Evolutionary conservation across 257 asterid species (phyloP), one percentile per base, ranked within the genome.

Genomic region (Forsythia viridissima): DNA sequence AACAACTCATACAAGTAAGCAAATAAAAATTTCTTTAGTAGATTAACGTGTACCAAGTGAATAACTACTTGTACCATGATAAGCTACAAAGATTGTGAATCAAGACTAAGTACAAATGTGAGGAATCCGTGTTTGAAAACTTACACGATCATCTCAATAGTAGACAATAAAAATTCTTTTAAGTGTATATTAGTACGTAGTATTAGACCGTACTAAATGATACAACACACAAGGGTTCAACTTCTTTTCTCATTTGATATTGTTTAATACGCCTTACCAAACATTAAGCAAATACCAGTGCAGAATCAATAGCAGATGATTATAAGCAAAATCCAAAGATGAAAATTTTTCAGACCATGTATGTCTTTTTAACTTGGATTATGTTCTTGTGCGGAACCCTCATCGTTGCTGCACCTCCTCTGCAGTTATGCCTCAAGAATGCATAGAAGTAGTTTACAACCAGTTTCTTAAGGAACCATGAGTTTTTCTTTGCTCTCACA

Each of bases 381-480:
- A 93, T 83, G 69, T 92, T 88, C 89, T 85, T 89, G 74, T 92
- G 98, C 80, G 99, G 99, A 61, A 92, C 98, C 72, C 83, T 90
- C 97, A 96, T 84, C 0, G 95, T 94, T 1, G 99, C 99, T 65
- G 93, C 90, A 15, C 98, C 97, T 10, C 97, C 98, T 57, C 99
- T 91, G 85, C 98, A 96, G 80, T 93, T 96, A 82, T 86, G 85
- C 92, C 97, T 90, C 89, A 96, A 80, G 84, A 92, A 93, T 5
- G 97, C 91, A 36, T 96, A 96, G 65, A 93, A 90, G 82, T 96
- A 96, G 82, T 93, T 92, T 75, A 96, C 91, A 0, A 82, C 89
- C 65, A 96, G 85, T 72, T 93, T 96, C 92, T 96, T 96, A 21
- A 93, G 3, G 71, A 96, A 96, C 86, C 86, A 80, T 0, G 98